Evolutionary conservation across 169 alveolate genomes (phyloP).

Genomic region (Plasmodium relictum): DNA sequence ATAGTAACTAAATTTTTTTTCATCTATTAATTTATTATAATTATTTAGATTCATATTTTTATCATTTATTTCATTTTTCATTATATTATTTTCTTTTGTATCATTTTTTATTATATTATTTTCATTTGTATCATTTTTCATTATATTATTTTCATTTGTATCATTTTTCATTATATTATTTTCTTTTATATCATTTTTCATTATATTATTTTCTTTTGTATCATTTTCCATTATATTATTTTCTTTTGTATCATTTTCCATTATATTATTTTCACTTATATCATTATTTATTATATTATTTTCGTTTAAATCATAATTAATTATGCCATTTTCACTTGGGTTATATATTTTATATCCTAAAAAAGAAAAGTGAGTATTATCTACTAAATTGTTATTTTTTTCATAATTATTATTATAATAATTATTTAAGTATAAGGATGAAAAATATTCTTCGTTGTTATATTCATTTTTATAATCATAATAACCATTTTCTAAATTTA

Average conservation of each 20-base stretch:
- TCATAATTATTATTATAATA: background rate
- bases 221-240: background rate
- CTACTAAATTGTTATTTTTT: background rate
- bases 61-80: too few species aligned
- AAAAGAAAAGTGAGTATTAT: too few species aligned
- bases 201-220: background rate
- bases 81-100: too few species aligned
- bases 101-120: background rate
- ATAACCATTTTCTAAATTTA: background rate
- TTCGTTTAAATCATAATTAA: background rate
- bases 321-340: background rate
- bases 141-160: background rate
- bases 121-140: background rate
- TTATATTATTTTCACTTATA: too few species aligned
- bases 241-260: too few species aligned
- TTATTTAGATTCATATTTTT: too few species aligned
- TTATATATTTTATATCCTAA: background rate
- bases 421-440: background rate
- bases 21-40: too few species aligned
- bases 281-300: background rate
- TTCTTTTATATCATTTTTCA: too few species aligned
- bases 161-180: too few species aligned
- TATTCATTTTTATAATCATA: background rate
- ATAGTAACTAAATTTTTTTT: too few species aligned
- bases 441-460: background rate